phyloP scores from a whole-genome alignment of 2,329 filamentous ascomycete species.

The Metarhizium album region DNA sequence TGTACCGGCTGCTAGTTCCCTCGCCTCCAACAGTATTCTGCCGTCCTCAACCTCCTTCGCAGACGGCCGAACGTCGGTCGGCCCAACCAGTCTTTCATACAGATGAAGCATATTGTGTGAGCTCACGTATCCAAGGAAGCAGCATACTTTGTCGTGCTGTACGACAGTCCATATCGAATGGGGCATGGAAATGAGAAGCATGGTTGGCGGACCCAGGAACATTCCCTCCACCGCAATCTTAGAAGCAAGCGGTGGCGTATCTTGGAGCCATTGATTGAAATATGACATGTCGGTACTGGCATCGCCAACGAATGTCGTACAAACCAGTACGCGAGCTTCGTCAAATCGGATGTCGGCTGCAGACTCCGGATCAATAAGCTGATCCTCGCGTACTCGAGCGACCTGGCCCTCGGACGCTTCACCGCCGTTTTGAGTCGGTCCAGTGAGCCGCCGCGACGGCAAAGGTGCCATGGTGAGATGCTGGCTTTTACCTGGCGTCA shows the following conservation, averaged over 20 bases:
- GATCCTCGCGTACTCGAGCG: conserved; percentile 21
- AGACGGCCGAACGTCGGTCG: conserved; percentile 31
- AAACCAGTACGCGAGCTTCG: conserved; percentile 52
- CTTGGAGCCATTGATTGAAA: conserved; percentile 56
- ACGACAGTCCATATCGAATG: conserved; percentile 52
- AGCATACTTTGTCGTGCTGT: conserved; percentile 56
- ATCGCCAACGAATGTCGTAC: conserved; percentile 56
- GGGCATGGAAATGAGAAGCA: conserved; percentile 57
- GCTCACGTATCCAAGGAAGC: conserved; percentile 53
- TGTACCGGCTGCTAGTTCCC: conserved; percentile 31
- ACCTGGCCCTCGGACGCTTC: conserved; percentile 14
- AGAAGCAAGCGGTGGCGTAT: conserved; percentile 42
- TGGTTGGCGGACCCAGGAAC: conserved; percentile 56
- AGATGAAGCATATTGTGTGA: conserved; percentile 58
- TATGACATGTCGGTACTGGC: conserved; percentile 55
- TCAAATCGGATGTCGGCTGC: conserved; percentile 49
- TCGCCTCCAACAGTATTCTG: conserved; percentile 43
- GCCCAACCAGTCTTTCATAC: conserved; percentile 46
- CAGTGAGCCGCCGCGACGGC: conserved; percentile 18
- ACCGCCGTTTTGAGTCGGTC: conserved; percentile 19
- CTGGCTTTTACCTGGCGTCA: conserved; percentile 43
- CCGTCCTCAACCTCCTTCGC: conserved; percentile 46
- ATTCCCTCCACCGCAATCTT: conserved; percentile 56
- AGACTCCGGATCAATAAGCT: conserved; percentile 34
- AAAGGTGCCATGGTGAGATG: conserved; percentile 42